phyloP scores from a whole-genome alignment of 345 rosid species.

The Xanthoceras sorbifolium region DNA sequence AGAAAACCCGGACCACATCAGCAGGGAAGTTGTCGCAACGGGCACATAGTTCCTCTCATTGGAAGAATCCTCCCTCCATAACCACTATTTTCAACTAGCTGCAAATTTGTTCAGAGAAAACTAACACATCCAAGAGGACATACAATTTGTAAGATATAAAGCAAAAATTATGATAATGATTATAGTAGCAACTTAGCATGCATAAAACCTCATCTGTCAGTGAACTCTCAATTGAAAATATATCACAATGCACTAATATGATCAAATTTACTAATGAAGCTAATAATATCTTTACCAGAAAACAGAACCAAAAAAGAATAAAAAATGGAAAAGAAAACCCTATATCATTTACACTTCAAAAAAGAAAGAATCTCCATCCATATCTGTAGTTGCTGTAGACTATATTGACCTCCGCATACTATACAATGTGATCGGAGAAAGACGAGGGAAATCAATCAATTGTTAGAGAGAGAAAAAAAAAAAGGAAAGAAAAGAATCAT shows the following conservation, averaged over 20 bases:
- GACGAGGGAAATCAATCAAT: neutral
- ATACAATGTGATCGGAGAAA: conserved; percentile 15
- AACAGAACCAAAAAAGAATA: neutral
- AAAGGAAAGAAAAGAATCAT: conserved; percentile 11
- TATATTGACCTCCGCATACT: conserved; percentile 18
- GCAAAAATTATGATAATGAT: neutral
- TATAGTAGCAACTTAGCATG: neutral
- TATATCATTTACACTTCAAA: conserved; percentile 23
- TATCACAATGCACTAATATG: neutral
- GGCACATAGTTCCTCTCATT: neutral
- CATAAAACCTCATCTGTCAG: too few relatives aligned
- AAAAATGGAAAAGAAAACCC: conserved; percentile 2
- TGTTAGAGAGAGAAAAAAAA: neutral
- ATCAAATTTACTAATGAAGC: neutral
- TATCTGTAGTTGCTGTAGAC: conserved; percentile 19
- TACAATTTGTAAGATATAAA: neutral
- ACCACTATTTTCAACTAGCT: neutral
- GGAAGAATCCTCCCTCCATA: neutral
- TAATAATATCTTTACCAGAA: conserved; percentile 4
- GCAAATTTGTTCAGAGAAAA: neutral
- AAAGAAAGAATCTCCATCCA: conserved; percentile 1
- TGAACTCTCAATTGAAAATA: neutral
- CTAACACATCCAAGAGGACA: neutral
- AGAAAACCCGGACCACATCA: neutral
- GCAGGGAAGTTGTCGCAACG: neutral